phyloP scores from a whole-genome alignment of 805 yeast genomes.

The Metschnikowia kofuensis region DNA sequence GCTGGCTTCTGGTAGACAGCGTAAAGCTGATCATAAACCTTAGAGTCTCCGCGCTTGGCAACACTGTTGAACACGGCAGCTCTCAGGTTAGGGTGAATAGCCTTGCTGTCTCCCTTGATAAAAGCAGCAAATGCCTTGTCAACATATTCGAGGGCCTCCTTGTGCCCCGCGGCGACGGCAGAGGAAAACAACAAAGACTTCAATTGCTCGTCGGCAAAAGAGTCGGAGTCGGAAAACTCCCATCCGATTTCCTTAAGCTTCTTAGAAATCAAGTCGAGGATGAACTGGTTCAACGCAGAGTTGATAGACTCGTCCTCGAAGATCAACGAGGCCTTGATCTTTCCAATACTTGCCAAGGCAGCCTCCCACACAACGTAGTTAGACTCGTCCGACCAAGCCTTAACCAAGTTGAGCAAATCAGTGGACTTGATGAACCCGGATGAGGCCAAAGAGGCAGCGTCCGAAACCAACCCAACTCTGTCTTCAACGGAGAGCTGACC shows the following conservation, averaged over 20 bases:
- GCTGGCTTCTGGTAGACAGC: conserved; percentile 59
- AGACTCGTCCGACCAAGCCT: conserved; percentile 56
- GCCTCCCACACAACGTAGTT: conserved; percentile 70
- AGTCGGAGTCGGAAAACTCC: conserved; percentile 53
- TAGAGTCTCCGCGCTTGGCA: conserved; percentile 60
- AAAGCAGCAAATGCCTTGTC: conserved; percentile 50
- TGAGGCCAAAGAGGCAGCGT: conserved; percentile 66
- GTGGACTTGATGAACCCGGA: conserved; percentile 68
- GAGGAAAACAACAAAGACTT: conserved; percentile 60
- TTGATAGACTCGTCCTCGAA: conserved; percentile 49
- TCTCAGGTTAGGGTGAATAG: conserved; percentile 74
- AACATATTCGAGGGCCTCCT: conserved; percentile 45
- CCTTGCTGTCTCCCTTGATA: conserved; percentile 60
- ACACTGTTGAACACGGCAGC: conserved; percentile 62
- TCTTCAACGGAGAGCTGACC: conserved; percentile 69
- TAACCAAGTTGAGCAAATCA: conserved; percentile 56
- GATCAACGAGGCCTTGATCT: conserved; percentile 51
- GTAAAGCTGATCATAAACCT: conserved; percentile 61
- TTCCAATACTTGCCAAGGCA: conserved; percentile 47
- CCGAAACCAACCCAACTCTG: conserved; percentile 78
- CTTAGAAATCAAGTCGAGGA: conserved; percentile 51
- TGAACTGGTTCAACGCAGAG: conserved; percentile 50
- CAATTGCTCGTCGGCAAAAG: conserved; percentile 62
- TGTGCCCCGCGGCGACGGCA: conserved; percentile 54
- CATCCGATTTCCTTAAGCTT: conserved; percentile 62